These are phyloP conservation scores for Carallia pectinifolia DNA, from an alignment of 345 rosid genomes.

Conservation along the genomic window DNA sequence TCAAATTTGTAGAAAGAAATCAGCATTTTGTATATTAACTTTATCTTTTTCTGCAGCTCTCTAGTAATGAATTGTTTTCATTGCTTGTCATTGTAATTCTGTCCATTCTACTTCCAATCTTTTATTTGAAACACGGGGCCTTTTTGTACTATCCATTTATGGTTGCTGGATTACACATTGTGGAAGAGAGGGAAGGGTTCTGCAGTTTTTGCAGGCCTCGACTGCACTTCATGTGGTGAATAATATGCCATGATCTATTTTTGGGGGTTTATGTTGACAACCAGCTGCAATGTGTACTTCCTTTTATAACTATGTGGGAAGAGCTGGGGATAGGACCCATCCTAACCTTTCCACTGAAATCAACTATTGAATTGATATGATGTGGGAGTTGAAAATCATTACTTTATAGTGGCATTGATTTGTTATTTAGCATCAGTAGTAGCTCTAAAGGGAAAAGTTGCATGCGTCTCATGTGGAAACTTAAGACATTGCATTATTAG, in stretches of 20 bases:
- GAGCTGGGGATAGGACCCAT: constrained; percentile 28
- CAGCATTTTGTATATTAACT: constrained; percentile 10
- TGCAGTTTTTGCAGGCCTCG: not conserved
- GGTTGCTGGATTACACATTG: not conserved
- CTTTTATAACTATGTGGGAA: constrained; percentile 18
- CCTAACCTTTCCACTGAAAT: constrained; percentile 25
- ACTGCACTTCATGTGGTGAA: not conserved
- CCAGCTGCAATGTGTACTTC: constrained; percentile 15
- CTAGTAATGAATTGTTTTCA: not conserved
- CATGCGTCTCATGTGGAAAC: too few species aligned
- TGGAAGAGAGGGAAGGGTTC: not conserved
- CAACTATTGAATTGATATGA: constrained; percentile 30
- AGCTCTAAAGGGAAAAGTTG: not conserved
- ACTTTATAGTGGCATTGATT: constrained; percentile 5
- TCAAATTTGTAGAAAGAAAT: constrained; percentile 38
- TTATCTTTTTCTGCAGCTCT: not conserved
- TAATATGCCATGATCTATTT: not conserved
- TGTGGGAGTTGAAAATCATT: constrained; percentile 19
- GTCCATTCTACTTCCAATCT: not conserved
- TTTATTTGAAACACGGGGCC: not conserved
- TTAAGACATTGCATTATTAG: too few species aligned
- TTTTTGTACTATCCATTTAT: not conserved
- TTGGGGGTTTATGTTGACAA: constrained; percentile 12
- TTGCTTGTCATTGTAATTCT: not conserved
- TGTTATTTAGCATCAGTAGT: constrained; percentile 5